Conservation (phyloP, 140 eudicot genomes). For the Bidens hawaiensis region DNA sequence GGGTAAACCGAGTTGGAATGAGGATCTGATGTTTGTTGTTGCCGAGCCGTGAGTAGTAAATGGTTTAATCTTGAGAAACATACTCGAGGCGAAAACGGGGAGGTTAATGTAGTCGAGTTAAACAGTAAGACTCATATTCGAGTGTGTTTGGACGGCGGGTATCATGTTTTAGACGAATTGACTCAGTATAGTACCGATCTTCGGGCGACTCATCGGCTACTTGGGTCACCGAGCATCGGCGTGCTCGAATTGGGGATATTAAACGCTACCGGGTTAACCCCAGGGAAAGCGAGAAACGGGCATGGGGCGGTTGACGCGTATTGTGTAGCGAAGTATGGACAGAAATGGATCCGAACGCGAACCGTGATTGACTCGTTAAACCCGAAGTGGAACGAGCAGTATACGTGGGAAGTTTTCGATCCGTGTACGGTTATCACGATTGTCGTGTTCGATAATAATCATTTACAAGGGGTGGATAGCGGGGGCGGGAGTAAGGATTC, state of each 20-base stretch:
- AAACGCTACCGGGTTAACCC: slow-evolving; percentile 41
- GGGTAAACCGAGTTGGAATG: slow-evolving; percentile 45
- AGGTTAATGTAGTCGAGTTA: slow-evolving; percentile 18
- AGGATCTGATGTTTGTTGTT: slow-evolving; percentile 62
- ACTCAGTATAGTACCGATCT: slow-evolving; percentile 56
- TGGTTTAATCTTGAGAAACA: slow-evolving; percentile 60
- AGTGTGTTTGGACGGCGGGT: slow-evolving; percentile 62
- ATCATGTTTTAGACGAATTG: slow-evolving; percentile 66
- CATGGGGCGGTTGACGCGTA: slow-evolving; percentile 59
- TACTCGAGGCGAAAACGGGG: slow-evolving; percentile 24
- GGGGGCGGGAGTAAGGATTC: slow-evolving; percentile 39
- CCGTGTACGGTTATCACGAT: slow-evolving; percentile 65
- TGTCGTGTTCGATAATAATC: slow-evolving; percentile 57
- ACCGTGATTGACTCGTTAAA: slow-evolving; percentile 44
- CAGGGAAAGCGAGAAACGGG: slow-evolving; percentile 44
- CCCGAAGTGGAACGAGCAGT: slow-evolving; percentile 76
- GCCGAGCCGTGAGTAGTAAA: slow-evolving; percentile 46
- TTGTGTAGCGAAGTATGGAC: slow-evolving; percentile 78
- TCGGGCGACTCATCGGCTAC: slow-evolving; percentile 36
- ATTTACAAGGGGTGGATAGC: slow-evolving; percentile 39
- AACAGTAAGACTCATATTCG: slow-evolving; percentile 49
- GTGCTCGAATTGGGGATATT: slow-evolving; percentile 50
- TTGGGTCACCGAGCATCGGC: slow-evolving; percentile 51
- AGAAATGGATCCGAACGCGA: slow-evolving; percentile 64
- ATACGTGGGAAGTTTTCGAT: slow-evolving; percentile 69